phyloP scores from a whole-genome alignment of 306 rosid species.

The Dalbergia oliveri region DNA sequence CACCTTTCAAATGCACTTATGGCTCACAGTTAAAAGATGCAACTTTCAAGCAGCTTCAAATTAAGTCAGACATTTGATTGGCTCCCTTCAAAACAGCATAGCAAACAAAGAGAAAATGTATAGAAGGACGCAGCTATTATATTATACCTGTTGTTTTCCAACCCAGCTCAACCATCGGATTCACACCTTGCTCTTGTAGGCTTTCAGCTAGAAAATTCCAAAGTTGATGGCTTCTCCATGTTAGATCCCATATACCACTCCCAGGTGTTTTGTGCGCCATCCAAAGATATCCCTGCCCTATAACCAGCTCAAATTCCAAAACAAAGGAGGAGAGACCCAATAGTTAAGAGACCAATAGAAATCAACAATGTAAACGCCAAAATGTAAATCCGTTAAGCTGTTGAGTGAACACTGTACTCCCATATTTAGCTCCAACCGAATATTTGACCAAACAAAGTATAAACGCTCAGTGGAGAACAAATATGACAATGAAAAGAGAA shows the following conservation, averaged over 20 bases:
- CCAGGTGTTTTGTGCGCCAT: slow-evolving; percentile 80
- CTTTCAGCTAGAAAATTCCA: slow-evolving; percentile 72
- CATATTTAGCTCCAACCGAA: not conserved
- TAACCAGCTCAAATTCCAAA: slow-evolving; percentile 55
- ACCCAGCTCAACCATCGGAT: slow-evolving; percentile 77
- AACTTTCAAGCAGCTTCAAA: slow-evolving; percentile 23
- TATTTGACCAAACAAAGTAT: slow-evolving; percentile 12
- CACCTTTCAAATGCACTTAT: slow-evolving; percentile 7
- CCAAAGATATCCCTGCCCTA: slow-evolving; percentile 97
- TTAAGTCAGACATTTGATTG: not conserved
- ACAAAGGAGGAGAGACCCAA: slow-evolving; percentile 40
- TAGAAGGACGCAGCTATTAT: slow-evolving; percentile 4
- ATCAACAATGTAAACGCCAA: not conserved
- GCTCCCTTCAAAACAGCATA: slow-evolving; percentile 23
- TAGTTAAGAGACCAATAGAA: slow-evolving; percentile 19
- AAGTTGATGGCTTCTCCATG: slow-evolving; percentile 74
- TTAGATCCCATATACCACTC: slow-evolving; percentile 73
- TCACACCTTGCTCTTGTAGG: slow-evolving; percentile 69
- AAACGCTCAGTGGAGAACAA: not conserved
- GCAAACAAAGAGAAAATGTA: slow-evolving; percentile 27
- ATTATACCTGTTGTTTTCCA: slow-evolving; percentile 79
- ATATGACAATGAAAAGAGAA: not conserved
- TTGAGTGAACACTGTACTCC: not conserved
- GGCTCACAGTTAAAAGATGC: slow-evolving; percentile 1
- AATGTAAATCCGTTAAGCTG: not conserved